These are phyloP conservation scores for Hyaloscypha hepaticicola DNA, from an alignment of 495 filamentous ascomycete species.

Conservation along the genomic window DNA sequence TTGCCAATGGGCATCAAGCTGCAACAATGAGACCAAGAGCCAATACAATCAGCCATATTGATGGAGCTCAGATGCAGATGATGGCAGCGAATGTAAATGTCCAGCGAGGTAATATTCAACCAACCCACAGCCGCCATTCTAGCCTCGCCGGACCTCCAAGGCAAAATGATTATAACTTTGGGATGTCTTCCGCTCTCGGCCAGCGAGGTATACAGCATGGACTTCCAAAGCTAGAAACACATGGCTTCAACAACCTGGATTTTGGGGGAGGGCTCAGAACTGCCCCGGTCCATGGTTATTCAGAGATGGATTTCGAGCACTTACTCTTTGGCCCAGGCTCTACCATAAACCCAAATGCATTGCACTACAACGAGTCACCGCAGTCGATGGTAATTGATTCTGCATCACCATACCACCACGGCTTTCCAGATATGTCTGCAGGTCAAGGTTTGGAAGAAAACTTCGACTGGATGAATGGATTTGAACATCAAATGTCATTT, in stretches of 20 bases:
- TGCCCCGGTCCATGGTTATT: constrained; percentile 67
- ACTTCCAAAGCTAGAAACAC: constrained; percentile 82
- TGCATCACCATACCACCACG: constrained; percentile 70
- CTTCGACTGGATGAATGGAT: constrained; percentile 85
- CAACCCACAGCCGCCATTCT: constrained; percentile 59
- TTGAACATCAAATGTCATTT: constrained; percentile 74
- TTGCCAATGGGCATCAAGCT: constrained; percentile 58
- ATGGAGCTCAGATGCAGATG: constrained; percentile 69
- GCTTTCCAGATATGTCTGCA: constrained; percentile 55
- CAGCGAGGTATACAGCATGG: constrained; percentile 63
- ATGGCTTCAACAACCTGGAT: constrained; percentile 61
- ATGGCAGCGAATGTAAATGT: constrained; percentile 59
- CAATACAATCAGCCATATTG: constrained; percentile 96
- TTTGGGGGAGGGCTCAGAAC: constrained; percentile 69
- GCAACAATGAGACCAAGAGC: constrained; percentile 81
- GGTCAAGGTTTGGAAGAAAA: constrained; percentile 69
- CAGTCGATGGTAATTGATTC: constrained; percentile 69
- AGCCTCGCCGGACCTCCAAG: constrained; percentile 66
- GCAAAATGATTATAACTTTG: constrained; percentile 62
- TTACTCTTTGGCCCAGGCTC: constrained; percentile 64
- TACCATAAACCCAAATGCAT: constrained; percentile 94
- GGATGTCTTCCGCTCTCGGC: constrained; percentile 67
- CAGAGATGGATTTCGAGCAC: constrained; percentile 73
- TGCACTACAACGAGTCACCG: constrained; percentile 87
- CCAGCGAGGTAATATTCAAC: constrained; percentile 30